Percentiles rank a stretch among this genome's conserved stretches.
Conservation (phyloP, 805 yeast genomes). For the Kodamaea kaohsiungensis region DNA sequence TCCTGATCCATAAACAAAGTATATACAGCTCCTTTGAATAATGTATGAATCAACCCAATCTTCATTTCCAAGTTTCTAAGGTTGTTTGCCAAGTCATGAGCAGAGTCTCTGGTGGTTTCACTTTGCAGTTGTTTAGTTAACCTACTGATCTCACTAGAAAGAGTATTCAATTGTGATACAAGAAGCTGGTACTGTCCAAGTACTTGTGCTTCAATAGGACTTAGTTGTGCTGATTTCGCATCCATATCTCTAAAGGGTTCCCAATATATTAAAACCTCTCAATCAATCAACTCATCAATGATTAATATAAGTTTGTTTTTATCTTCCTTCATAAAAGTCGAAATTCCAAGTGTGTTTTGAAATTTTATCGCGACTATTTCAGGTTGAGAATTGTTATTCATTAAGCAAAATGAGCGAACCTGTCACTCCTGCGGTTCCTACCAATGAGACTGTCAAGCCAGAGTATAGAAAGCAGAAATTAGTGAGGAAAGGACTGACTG, state of each 20-base stretch:
- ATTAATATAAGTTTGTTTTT: too few relatives aligned
- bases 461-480: slow-evolving; percentile 25
- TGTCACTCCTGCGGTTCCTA: slow-evolving; percentile 10
- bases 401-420: slow-evolving; percentile 1
- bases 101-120: slow-evolving; percentile 13
- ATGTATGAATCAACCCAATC: slow-evolving; percentile 62
- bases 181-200: slow-evolving; percentile 39
- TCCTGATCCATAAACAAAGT: slow-evolving; percentile 57
- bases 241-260: slow-evolving; percentile 11
- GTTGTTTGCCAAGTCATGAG: slow-evolving; percentile 43
- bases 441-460: slow-evolving; percentile 17
- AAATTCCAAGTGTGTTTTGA: background rate
- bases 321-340: too few relatives aligned
- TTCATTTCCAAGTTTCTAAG: slow-evolving; percentile 63
- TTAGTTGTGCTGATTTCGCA: slow-evolving; percentile 18
- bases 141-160: slow-evolving; percentile 33
- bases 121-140: slow-evolving; percentile 22
- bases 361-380: slow-evolving; percentile 1
- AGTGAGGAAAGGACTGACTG: slow-evolving; percentile 26
- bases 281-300: background rate
- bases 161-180: slow-evolving; percentile 31
- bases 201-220: slow-evolving; percentile 34
- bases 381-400: background rate
- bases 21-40: slow-evolving; percentile 71
- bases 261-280: background rate